phyloP scores from a whole-genome alignment of 345 rosid genomes.

The Ceriops decandra region DNA sequence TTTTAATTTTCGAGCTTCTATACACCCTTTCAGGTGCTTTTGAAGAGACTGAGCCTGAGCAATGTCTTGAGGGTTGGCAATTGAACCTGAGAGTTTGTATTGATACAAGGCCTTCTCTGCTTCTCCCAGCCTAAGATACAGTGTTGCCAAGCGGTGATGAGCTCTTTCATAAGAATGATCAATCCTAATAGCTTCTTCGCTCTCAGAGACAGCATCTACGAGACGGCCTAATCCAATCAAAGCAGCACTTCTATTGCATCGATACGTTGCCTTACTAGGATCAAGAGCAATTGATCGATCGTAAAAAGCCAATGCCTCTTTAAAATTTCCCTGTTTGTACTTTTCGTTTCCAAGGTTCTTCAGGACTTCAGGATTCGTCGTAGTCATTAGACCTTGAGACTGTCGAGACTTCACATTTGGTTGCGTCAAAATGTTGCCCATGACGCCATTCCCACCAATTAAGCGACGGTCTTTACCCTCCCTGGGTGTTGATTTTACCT shows the following conservation, averaged over 20 bases:
- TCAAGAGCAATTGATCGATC: constrained; percentile 68
- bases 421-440: constrained; percentile 74
- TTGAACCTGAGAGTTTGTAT: constrained; percentile 40
- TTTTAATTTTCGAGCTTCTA: constrained; percentile 36
- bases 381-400: constrained; percentile 21
- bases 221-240: constrained; percentile 75
- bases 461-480: constrained; percentile 27
- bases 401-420: constrained; percentile 30
- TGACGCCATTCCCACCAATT: constrained; percentile 35
- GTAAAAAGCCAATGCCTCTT: constrained; percentile 69
- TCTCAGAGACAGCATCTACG: constrained; percentile 64
- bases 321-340: constrained; percentile 64
- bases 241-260: constrained; percentile 83
- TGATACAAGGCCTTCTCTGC: constrained; percentile 57
- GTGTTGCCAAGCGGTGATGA: constrained; percentile 61
- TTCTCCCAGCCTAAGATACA: constrained; percentile 60
- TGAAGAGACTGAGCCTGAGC: constrained; percentile 44
- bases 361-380: constrained; percentile 55
- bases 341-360: constrained; percentile 74
- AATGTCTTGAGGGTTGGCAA: constrained; percentile 32
- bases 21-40: constrained; percentile 40
- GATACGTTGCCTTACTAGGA: constrained; percentile 60
- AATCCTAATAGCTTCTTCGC: constrained; percentile 65
- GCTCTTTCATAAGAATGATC: constrained; percentile 65
- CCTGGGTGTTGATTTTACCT: constrained; percentile 19